Evolutionary conservation across 192 early-diverging fungal genomes (phyloP).

Genomic region (Tieghemiomyces parasiticus): DNA sequence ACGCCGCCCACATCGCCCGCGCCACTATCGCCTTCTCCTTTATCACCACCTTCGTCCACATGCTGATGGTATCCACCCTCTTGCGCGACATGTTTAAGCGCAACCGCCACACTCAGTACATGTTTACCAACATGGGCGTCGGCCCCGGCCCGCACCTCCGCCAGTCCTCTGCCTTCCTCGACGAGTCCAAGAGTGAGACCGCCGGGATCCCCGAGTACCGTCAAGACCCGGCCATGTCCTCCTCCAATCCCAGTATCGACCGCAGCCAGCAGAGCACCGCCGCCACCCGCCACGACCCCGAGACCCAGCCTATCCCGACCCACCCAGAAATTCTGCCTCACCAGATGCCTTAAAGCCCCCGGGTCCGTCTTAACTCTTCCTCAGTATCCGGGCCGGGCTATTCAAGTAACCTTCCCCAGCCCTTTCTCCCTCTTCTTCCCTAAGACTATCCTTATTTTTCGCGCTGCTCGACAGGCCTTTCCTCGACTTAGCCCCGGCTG

Average conservation of each 20-base stretch:
- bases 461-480: neutral
- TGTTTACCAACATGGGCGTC: neutral
- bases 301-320: no score
- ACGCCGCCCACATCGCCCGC: constrained; percentile 1
- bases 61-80: constrained; percentile 3
- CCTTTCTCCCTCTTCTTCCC: neutral
- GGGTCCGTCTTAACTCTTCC: neutral
- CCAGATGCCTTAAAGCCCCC: neutral
- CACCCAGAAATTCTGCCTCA: neutral
- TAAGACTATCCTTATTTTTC: neutral
- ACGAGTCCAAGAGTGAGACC: neutral
- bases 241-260: neutral
- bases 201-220: neutral
- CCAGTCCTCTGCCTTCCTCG: neutral
- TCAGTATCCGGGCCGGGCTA: neutral
- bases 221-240: neutral
- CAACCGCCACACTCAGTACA: neutral
- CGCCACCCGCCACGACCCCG: neutral
- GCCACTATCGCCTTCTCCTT: constrained; percentile 5
- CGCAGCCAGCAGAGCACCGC: neutral
- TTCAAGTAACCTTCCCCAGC: neutral
- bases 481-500: neutral
- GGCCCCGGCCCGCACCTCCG: constrained; percentile 3
- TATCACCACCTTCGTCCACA: neutral
- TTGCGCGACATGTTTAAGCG: neutral